A percentile compares a stretch with the other conserved stretches of the same genome.
Evolutionary conservation across 2,329 filamentous ascomycete species (phyloP).

Genomic region (Fusarium sulawesiense): DNA sequence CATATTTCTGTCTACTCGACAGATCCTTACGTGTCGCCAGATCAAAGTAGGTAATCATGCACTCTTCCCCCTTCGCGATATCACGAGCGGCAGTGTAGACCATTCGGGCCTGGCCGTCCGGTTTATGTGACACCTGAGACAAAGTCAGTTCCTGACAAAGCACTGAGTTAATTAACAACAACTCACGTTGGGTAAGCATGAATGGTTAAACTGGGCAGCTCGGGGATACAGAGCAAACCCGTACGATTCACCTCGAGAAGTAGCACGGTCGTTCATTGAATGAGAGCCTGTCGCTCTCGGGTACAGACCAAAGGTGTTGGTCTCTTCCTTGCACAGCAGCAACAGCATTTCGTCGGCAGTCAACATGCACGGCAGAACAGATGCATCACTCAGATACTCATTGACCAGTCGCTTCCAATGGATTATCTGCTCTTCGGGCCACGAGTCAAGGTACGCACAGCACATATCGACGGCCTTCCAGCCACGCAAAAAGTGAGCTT

Average conservation of each 20-base stretch:
- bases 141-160: not conserved
- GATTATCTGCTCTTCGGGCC: conserved; percentile 42
- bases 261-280: conserved; percentile 12
- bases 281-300: conserved; percentile 39
- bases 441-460: conserved; percentile 46
- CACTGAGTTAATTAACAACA: too few species aligned
- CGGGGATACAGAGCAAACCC: conserved; percentile 45
- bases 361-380: conserved; percentile 26
- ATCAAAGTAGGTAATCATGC: conserved; percentile 47
- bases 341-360: conserved; percentile 37
- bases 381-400: conserved; percentile 39
- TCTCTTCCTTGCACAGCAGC: conserved; percentile 47
- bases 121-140: conserved; percentile 42
- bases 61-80: conserved; percentile 43
- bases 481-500: conserved; percentile 37
- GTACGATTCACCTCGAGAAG: conserved; percentile 41
- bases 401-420: conserved; percentile 44
- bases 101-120: conserved; percentile 42
- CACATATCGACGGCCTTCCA: conserved; percentile 46
- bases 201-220: conserved; percentile 48
- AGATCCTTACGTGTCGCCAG: conserved; percentile 31
- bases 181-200: conserved; percentile 47
- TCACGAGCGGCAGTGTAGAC: conserved; percentile 44
- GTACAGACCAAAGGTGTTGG: conserved; percentile 48
- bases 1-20: conserved; percentile 28